Evolutionary conservation across 2,329 filamentous ascomycete genomes (phyloP).

Genomic region (Ceratocystis cubensis): DNA sequence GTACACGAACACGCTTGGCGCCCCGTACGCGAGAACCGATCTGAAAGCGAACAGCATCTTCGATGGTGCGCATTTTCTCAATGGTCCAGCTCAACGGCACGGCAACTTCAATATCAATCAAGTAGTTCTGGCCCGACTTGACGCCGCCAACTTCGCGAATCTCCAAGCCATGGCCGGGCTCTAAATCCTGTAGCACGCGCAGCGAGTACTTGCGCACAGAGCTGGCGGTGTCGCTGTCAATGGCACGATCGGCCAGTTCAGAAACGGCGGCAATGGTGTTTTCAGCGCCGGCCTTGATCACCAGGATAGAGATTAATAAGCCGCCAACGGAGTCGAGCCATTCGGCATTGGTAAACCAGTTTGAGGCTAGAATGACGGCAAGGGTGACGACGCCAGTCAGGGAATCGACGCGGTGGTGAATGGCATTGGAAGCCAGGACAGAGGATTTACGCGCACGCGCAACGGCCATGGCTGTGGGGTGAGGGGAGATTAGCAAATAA

Average conservation of each 20-base stretch:
- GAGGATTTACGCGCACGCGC: constrained; percentile 89
- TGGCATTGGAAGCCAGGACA: constrained; percentile 86
- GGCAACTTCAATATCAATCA: constrained; percentile 78
- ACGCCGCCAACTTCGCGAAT: constrained; percentile 72
- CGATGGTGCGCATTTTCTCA: constrained; percentile 54
- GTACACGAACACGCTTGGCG: constrained; percentile 68
- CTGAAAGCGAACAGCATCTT: constrained; percentile 57
- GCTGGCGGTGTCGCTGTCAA: constrained; percentile 70
- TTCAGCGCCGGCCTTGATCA: constrained; percentile 75
- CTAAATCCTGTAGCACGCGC: constrained; percentile 37
- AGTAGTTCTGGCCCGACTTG: constrained; percentile 93
- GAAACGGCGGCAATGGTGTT: constrained; percentile 74
- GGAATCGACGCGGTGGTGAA: constrained; percentile 93
- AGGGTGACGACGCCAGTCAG: constrained; percentile 90
- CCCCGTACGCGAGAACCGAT: constrained; percentile 70
- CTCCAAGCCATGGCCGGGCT: constrained; percentile 46
- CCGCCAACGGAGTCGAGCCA: constrained; percentile 95
- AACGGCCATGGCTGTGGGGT: constrained; percentile 70
- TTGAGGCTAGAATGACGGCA: constrained; percentile 76
- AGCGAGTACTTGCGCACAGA: constrained; percentile 55
- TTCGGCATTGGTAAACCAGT: constrained; percentile 68
- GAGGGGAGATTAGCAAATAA: neutral
- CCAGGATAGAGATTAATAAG: constrained; percentile 82
- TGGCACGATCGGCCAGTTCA: constrained; percentile 80
- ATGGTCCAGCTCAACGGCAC: constrained; percentile 69